Percentiles rank a stretch among this genome's conserved stretches.
Evolutionary conservation across 2,329 filamentous ascomycete species (phyloP).

Genomic region (Curvularia spicifera): DNA sequence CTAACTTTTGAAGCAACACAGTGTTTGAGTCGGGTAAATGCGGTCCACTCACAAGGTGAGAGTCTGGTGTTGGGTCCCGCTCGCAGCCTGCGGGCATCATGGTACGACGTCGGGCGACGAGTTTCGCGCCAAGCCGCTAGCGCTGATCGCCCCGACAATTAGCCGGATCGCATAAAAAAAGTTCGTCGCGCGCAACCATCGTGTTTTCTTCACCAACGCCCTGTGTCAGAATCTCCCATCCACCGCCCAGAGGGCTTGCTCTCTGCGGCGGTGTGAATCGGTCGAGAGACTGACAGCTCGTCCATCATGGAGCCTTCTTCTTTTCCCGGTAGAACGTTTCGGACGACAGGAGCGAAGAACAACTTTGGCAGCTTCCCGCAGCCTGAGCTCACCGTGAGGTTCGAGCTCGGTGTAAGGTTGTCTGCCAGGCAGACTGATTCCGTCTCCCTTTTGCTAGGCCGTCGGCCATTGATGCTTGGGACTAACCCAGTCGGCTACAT

Average conservation of each 20-base stretch:
- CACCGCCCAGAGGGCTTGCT: slow-evolving; percentile 38
- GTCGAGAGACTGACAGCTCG: slow-evolving; percentile 86
- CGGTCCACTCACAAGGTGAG: not conserved
- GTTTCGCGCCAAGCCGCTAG: slow-evolving; percentile 29
- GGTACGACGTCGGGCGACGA: slow-evolving; percentile 11
- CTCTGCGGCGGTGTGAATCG: slow-evolving; percentile 60
- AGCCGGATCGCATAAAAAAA: slow-evolving; percentile 39
- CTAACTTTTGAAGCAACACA: not conserved
- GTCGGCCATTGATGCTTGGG: slow-evolving; percentile 88
- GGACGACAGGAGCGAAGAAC: slow-evolving; percentile 93
- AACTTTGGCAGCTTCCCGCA: slow-evolving; percentile 63
- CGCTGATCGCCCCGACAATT: slow-evolving; percentile 20
- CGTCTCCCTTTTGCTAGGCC: slow-evolving; percentile 81
- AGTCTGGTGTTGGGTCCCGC: slow-evolving; percentile 1
- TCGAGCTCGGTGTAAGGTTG: slow-evolving; percentile 48
- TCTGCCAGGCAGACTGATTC: slow-evolving; percentile 48
- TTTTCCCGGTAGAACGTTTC: slow-evolving; percentile 68
- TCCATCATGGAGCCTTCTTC: slow-evolving; percentile 79
- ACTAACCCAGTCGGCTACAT: slow-evolving; percentile 83
- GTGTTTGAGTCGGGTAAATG: not conserved
- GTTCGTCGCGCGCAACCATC: slow-evolving; percentile 29
- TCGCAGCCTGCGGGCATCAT: slow-evolving; percentile 11
- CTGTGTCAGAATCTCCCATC: slow-evolving; percentile 84
- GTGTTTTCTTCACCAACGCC: slow-evolving; percentile 65
- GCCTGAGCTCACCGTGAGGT: slow-evolving; percentile 56